These are phyloP conservation scores for Blastobotrys apis DNA, from an alignment of 1,139 yeast genomes.

Conservation along the genomic window DNA sequence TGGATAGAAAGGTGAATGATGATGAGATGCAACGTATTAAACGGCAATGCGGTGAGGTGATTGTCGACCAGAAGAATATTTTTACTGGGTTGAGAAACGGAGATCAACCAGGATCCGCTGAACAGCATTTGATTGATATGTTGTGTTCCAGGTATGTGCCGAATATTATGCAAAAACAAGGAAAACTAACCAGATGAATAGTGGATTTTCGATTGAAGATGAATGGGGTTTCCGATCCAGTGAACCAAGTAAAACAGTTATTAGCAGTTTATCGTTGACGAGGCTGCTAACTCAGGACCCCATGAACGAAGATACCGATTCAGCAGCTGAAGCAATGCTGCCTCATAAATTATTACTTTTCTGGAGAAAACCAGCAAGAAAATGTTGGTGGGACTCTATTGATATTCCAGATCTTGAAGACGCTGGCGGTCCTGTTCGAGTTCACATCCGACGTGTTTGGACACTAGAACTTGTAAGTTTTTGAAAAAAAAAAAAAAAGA, in stretches of 20 bases:
- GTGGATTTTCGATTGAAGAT: slow-evolving; percentile 70
- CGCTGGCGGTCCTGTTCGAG: slow-evolving; percentile 41
- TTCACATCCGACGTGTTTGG: slow-evolving; percentile 80
- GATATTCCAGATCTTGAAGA: slow-evolving; percentile 54
- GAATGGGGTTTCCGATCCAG: slow-evolving; percentile 84
- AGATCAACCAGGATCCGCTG: slow-evolving; percentile 79
- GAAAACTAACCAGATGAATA: neutral
- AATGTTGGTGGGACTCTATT: slow-evolving; percentile 93
- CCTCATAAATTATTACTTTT: slow-evolving; percentile 78
- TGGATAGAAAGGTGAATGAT: slow-evolving; percentile 35
- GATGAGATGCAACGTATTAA: slow-evolving; percentile 57
- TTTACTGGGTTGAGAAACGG: slow-evolving; percentile 59
- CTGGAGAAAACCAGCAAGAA: slow-evolving; percentile 98
- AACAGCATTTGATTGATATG: slow-evolving; percentile 92
- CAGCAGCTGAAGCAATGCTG: slow-evolving; percentile 38
- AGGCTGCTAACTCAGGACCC: slow-evolving; percentile 41
- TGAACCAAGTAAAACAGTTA: slow-evolving; percentile 82
- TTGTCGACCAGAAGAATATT: slow-evolving; percentile 55
- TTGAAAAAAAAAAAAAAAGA: too few relatives aligned
- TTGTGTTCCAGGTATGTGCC: slow-evolving; percentile 54
- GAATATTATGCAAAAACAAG: neutral
- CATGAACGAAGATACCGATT: slow-evolving; percentile 10
- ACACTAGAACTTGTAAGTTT: slow-evolving; percentile 56
- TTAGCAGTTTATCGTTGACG: slow-evolving; percentile 79
- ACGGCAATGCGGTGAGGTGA: slow-evolving; percentile 59